These are phyloP conservation scores for Chaetomium strumarium DNA, from an alignment of 2,329 filamentous ascomycete genomes.

Conservation along the genomic window DNA sequence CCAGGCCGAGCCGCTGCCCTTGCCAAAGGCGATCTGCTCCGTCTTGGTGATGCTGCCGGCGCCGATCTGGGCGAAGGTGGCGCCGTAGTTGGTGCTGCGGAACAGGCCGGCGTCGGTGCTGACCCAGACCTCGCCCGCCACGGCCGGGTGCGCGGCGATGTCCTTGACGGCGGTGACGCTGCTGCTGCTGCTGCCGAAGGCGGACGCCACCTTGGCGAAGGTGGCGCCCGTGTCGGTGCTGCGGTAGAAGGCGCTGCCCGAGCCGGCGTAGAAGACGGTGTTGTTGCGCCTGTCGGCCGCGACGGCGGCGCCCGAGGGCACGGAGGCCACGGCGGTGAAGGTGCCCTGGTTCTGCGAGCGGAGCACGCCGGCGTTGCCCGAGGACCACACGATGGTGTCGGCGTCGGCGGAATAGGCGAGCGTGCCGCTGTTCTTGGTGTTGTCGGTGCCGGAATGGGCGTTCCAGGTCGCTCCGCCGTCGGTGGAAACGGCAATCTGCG, in stretches of 20 bases:
- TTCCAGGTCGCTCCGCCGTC: slow-evolving; percentile 48
- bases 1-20: slow-evolving; percentile 36
- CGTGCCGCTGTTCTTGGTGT: slow-evolving; percentile 37
- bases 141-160: slow-evolving; percentile 50
- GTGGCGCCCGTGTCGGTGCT: slow-evolving; percentile 43
- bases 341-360: slow-evolving; percentile 36
- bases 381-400: slow-evolving; percentile 45
- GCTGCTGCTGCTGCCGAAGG: slow-evolving; percentile 35
- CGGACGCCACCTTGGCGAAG: slow-evolving; percentile 36
- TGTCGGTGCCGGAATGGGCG: slow-evolving; percentile 41
- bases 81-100: slow-evolving; percentile 46
- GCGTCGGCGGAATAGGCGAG: slow-evolving; percentile 48
- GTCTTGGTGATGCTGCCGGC: slow-evolving; percentile 34
- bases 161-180: slow-evolving; percentile 43
- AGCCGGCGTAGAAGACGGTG: slow-evolving; percentile 47
- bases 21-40: slow-evolving; percentile 39
- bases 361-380: slow-evolving; percentile 36
- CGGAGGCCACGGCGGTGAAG: slow-evolving; percentile 40
- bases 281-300: slow-evolving; percentile 50
- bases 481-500: slow-evolving; percentile 42
- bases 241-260: slow-evolving; percentile 43
- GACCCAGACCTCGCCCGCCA: slow-evolving; percentile 55
- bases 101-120: slow-evolving; percentile 51
- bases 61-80: slow-evolving; percentile 39
- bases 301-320: slow-evolving; percentile 42